Evolutionary conservation across 1,284 basidiomycete genomes (phyloP).

Genomic region (Marasmius tenuissimus): DNA sequence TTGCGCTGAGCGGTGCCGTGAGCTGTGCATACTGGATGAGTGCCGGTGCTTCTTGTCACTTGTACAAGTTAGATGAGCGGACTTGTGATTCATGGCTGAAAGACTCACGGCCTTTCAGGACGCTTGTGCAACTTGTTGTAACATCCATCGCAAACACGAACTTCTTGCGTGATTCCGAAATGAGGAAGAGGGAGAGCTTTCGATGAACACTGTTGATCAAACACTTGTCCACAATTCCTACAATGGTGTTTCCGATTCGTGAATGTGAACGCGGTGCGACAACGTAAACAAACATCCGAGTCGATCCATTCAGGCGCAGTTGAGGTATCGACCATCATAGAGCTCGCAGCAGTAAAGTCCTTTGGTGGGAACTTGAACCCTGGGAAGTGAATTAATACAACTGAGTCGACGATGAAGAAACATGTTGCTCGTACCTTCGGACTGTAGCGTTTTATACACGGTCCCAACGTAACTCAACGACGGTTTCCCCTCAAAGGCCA

Average conservation of each 20-base stretch:
- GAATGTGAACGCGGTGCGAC: slow-evolving; percentile 89
- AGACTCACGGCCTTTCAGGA: slow-evolving; percentile 47
- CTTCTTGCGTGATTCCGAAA: slow-evolving; percentile 92
- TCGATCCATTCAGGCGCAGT: slow-evolving; percentile 97
- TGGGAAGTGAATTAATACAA: slow-evolving; percentile 26
- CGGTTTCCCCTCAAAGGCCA: slow-evolving; percentile 84
- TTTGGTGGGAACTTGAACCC: slow-evolving; percentile 84
- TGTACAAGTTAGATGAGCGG: no score
- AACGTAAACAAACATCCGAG: slow-evolving; percentile 92
- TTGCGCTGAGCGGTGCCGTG: slow-evolving; percentile 53
- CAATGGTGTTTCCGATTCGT: slow-evolving; percentile 99
- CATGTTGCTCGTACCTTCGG: slow-evolving; percentile 55
- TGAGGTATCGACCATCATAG: slow-evolving; percentile 85
- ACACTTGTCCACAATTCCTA: slow-evolving; percentile 96
- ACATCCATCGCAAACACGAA: slow-evolving; percentile 94
- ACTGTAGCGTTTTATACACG: slow-evolving; percentile 76
- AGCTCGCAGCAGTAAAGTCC: slow-evolving; percentile 65
- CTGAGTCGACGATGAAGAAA: background rate
- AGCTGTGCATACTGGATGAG: slow-evolving; percentile 45
- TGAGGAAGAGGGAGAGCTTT: slow-evolving; percentile 87
- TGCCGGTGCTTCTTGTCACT: slow-evolving; percentile 40
- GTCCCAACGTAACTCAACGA: slow-evolving; percentile 76
- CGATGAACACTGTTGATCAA: slow-evolving; percentile 92
- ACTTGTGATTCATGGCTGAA: slow-evolving; percentile 25
- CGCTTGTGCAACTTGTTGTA: slow-evolving; percentile 72